Evolutionary conservation across 1,284 basidiomycete species (phyloP), one percentile per base, ranked within the genome.

Genomic region (Cutaneotrichosporon sp.): DNA sequence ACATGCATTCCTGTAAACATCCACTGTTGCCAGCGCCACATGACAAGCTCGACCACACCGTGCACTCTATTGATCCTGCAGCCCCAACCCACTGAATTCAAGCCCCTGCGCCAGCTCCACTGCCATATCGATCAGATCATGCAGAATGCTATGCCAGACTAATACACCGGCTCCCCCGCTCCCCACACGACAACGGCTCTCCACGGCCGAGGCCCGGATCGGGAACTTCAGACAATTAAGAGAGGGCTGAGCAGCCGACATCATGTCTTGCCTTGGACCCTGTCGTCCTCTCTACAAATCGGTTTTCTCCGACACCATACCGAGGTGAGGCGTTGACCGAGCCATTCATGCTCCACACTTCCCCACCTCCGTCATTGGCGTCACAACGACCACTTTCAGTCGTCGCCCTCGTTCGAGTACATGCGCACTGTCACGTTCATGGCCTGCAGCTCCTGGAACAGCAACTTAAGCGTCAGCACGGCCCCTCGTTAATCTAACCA

Each of bases 351-450:
- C n/a, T n/a, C n/a, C n/a, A n/a, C n/a, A n/a, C n/a, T n/a, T 39
- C n/a, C 35, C 24, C 11, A 5, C 20, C 16, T 27, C 19, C 35
- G 11, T 22, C 35, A 22, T 12, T 38, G 19, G 5, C 19, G 35
- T 38, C 35, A 12, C n/a, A n/a, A n/a, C n/a, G n/a, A n/a, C n/a
- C 35, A 10, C 7, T 38, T 29, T 37, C 42, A 49, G 42, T 49
- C 42, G 45, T 59, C 49, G 42, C 34, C 49, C 31, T 49, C 52
- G 38, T 49, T 29, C 25, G 54, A 54, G 59, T 61, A 61, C 55
- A 61, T 57, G 37, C 59, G 52, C 17, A 57, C 55, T 6, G 64
- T 61, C 31, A 66, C 63, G 58, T 66, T 66, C 64, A 66, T 66
- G 6, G 64, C 62, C 47, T 63, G 62, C 17, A 66, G 60, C 57